These are phyloP conservation scores for Musa troglodytarum DNA, from an alignment of 176 grass and related monocot genomes.

Conservation along the genomic window DNA sequence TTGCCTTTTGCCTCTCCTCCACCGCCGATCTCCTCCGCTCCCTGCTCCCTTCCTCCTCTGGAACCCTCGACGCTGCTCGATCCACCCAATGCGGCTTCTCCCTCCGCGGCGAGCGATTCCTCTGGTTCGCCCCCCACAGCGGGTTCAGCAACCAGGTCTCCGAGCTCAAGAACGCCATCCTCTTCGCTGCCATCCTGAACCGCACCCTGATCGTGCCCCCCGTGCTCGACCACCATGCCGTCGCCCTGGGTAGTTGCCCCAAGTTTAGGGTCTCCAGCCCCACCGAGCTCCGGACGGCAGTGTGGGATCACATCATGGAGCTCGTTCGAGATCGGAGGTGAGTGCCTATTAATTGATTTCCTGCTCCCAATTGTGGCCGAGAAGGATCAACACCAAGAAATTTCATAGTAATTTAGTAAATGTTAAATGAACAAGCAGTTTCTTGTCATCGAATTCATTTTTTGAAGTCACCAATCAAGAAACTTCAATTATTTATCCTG, in stretches of 20 bases:
- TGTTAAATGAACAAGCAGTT: neutral
- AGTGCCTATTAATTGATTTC: neutral
- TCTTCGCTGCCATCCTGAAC: slow-evolving; percentile 69
- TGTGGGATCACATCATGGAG: slow-evolving; percentile 80
- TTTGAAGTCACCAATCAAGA: too few relatives aligned
- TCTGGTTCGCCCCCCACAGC: slow-evolving; percentile 95
- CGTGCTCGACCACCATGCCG: slow-evolving; percentile 88
- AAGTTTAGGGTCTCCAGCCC: slow-evolving; percentile 83
- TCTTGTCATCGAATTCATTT: neutral
- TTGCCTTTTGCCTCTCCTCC: slow-evolving; percentile 28
- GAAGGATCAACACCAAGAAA: neutral
- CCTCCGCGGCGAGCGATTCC: slow-evolving; percentile 47
- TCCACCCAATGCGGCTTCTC: slow-evolving; percentile 22
- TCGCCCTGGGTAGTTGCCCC: slow-evolving; percentile 83
- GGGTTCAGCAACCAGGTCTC: slow-evolving; percentile 90
- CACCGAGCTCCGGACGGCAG: slow-evolving; percentile 38
- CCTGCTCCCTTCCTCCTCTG: slow-evolving; percentile 21
- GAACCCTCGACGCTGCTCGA: slow-evolving; percentile 1
- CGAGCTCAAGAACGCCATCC: slow-evolving; percentile 69
- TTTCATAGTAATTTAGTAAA: neutral
- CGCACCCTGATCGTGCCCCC: slow-evolving; percentile 77
- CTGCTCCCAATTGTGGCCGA: neutral
- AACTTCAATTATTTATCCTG: too few relatives aligned
- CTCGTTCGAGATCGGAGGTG: slow-evolving; percentile 66
- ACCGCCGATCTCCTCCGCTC: slow-evolving; percentile 33